A percentile compares a stretch with the other conserved stretches of the same genome.
phyloP scores from a whole-genome alignment of 768 basidiomycete genomes.

The Lactarius trivialis region DNA sequence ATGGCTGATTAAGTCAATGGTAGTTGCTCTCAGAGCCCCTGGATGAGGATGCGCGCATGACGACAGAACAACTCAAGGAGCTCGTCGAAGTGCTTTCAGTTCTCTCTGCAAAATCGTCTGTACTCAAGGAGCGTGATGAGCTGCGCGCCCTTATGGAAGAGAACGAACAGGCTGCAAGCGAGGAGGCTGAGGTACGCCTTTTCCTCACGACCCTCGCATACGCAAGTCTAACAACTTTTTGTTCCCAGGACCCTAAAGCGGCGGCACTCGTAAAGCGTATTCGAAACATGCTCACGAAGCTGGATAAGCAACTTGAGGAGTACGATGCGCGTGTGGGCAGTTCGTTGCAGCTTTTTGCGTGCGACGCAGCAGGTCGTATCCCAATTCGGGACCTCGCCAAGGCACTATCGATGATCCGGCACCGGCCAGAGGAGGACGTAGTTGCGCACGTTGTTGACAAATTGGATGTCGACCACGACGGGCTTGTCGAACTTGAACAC shows the following conservation, averaged over 20 bases:
- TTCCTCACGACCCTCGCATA: background rate
- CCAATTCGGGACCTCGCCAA: slow-evolving; percentile 84
- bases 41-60: slow-evolving; percentile 86
- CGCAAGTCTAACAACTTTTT: slow-evolving; percentile 2
- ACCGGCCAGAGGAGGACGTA: slow-evolving; percentile 84
- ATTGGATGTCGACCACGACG: slow-evolving; percentile 93
- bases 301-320: slow-evolving; percentile 85
- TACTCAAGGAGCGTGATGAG: slow-evolving; percentile 93
- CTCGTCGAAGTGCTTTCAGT: slow-evolving; percentile 86
- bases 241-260: slow-evolving; percentile 61
- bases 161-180: slow-evolving; percentile 69
- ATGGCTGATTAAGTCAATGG: background rate
- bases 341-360: slow-evolving; percentile 80
- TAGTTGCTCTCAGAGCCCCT: slow-evolving; percentile 59
- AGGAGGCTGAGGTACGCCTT: slow-evolving; percentile 45
- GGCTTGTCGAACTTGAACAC: slow-evolving; percentile 92
- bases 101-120: slow-evolving; percentile 88
- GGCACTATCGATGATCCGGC: slow-evolving; percentile 89
- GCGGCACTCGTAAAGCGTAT: slow-evolving; percentile 94
- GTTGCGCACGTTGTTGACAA: slow-evolving; percentile 85
- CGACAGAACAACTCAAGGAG: slow-evolving; percentile 90
- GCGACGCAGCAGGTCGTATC: slow-evolving; percentile 82
- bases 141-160: slow-evolving; percentile 89
- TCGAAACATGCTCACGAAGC: slow-evolving; percentile 90
- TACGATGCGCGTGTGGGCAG: slow-evolving; percentile 86